These are phyloP conservation scores for Miamiensis avidus DNA, from an alignment of 169 alveolate genomes.

Conservation along the genomic window DNA sequence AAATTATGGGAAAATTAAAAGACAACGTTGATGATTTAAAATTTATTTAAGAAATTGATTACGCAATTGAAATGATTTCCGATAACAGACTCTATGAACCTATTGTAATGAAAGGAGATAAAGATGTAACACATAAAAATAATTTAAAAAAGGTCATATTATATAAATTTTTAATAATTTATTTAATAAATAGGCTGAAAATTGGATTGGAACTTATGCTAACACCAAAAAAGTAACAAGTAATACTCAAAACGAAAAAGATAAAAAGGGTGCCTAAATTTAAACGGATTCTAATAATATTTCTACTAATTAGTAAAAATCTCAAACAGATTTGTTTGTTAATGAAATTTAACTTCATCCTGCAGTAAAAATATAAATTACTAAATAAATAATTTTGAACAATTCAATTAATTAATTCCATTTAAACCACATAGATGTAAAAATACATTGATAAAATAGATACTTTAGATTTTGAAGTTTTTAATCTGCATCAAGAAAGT, in stretches of 20 bases:
- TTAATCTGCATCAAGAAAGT: neutral
- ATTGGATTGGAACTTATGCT: constrained; percentile 15
- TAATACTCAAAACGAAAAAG: neutral
- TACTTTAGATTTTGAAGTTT: neutral
- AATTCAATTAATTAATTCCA: too few relatives aligned
- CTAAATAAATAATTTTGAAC: too few relatives aligned
- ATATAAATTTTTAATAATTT: neutral
- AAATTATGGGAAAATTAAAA: constrained; percentile 23
- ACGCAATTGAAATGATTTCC: constrained; percentile 29
- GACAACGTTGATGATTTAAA: constrained; percentile 28
- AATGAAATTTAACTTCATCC: too few relatives aligned
- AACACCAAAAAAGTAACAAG: neutral
- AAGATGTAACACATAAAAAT: neutral
- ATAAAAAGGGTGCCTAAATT: neutral
- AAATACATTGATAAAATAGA: neutral
- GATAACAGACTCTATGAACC: constrained; percentile 44
- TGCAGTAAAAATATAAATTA: too few relatives aligned
- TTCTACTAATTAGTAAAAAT: too few relatives aligned
- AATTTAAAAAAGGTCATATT: neutral
- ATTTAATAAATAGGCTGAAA: neutral
- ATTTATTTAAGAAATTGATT: constrained; percentile 20
- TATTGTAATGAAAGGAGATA: constrained; percentile 21
- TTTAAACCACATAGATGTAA: neutral
- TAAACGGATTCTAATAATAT: too few relatives aligned
- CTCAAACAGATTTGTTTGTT: too few relatives aligned